Evolutionary conservation across 2,329 filamentous ascomycete genomes (phyloP), one percentile per base, ranked within the genome.

Genomic region (Apiospora rasikravindrae): DNA sequence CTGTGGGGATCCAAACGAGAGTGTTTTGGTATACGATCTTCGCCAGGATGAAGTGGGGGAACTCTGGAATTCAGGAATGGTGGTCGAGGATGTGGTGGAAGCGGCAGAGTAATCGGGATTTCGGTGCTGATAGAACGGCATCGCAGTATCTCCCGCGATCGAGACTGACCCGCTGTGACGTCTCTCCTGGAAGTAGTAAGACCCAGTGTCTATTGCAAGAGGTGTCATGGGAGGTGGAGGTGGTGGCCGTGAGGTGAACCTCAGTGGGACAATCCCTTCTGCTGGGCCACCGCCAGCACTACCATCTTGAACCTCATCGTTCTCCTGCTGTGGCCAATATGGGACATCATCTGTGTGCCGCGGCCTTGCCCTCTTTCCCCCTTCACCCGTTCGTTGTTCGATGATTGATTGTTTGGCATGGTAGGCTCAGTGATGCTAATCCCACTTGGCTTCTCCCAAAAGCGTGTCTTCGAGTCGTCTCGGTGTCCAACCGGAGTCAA

Each of bases 171-270:
- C 77, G 75, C 79, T 81, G 10, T 77, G 76, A 8, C 78, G 79
- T 51, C 81, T 81, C 67, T 84, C 82, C 47, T 87, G 80, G 72
- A 87, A 83, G 16, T 82, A 81, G 75, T 85, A 87, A 71, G 83
- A 77, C 57, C 80, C 80, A 68, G 81, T 79, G 71, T 84, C 84
- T 69, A 85, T 78, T 72, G 83, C 82, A 10, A 86, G 85, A 14
- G 87, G 84, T 61, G 85, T 88, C 76, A 88, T 78, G 71, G 87
- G 86, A 71, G 84, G 84, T 64, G 86, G 84, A 69, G 83, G 86
- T 69, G 84, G 84, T 71, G 81, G 82, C 64, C 83, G 81, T 67
- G 82, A 78, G 73, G 83, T 78, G 73, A 83, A 73, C 51, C 78
- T 77, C 69, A 70, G 78, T 76, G 75, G 74, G 74, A 78, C 76